Base-by-base conservation (phyloP, 2,329 filamentous ascomycete species). In the Aspergillus sojae region DNA sequence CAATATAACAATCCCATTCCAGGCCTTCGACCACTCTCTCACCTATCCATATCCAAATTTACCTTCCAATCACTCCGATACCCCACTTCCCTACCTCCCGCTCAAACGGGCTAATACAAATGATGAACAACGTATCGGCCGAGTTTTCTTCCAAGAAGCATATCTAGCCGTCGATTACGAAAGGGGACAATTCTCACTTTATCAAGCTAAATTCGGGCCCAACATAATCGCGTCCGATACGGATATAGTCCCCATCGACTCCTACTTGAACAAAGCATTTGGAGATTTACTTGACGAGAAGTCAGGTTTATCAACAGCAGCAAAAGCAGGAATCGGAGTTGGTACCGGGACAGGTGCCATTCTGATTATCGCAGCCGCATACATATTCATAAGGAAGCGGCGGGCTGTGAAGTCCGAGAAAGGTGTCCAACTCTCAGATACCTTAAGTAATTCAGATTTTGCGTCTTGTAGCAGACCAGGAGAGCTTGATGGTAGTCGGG, bases 81-180 rank as follows among this genome's bases (percentile, higher is more conserved):
- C 43, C 2, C 26, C 56, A 23, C 43, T 58, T 6, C 56, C 56
- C 0, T 58, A 58, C 34, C 16, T 58, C n/a, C 56, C 56, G 0
- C 5, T 58, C 28, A 48, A 21, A 45, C 36, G 32, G 10, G 43
- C 56, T 2, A 23, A 12, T 21, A 48, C 56, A 5, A 16, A 43
- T 21, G 28, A 58, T 2, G 30, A 58, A 48, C 56, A 58, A 19
- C 56, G 56, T 6, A 50, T 58, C 43, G 56, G 56, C 39, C 56
- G 56, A 16, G 43, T 58, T 11, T 50, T 58, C 41, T 58, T 58
- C 43, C 56, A 58, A 36, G 56, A 58, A 26, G 56, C 56, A 12
- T 58, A 58, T 4, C 30, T 58, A 36, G 21, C 56, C 2, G 56
- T 58, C 19, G 43, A 58, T 28, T 58, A 58, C 28, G 56, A 58